Evolutionary conservation across 345 rosid genomes (phyloP).

Genomic region (Brassica rapa): DNA sequence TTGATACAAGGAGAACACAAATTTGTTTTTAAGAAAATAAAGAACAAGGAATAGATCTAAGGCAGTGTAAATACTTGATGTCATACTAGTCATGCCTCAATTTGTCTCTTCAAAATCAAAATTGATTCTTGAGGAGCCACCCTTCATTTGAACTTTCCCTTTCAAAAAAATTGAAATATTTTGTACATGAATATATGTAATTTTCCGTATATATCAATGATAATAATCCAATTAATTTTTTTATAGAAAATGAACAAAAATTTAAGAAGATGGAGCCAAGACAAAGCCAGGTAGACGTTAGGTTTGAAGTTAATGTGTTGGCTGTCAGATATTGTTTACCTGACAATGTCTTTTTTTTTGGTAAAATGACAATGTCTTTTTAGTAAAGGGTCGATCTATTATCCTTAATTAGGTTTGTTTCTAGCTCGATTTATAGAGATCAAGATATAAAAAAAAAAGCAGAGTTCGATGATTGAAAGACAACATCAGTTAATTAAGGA

Average conservation of each 20-base stretch:
- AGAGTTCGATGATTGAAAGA: slow-evolving; percentile 3
- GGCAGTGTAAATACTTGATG: slow-evolving; percentile 39
- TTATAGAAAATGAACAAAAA: slow-evolving; percentile 23
- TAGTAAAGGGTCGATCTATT: slow-evolving; percentile 27
- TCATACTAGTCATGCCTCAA: slow-evolving; percentile 32
- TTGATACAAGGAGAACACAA: background rate
- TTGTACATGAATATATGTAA: background rate
- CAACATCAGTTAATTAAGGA: slow-evolving; percentile 15
- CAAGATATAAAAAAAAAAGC: slow-evolving; percentile 4
- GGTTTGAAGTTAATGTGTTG: slow-evolving; percentile 45
- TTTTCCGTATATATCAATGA: background rate
- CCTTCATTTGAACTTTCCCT: slow-evolving; percentile 35
- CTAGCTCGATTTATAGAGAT: slow-evolving; percentile 17
- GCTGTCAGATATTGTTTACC: slow-evolving; percentile 41
- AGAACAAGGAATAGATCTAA: slow-evolving; percentile 18
- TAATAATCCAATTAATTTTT: slow-evolving; percentile 11
- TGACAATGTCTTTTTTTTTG: slow-evolving; percentile 36
- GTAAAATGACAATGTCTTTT: slow-evolving; percentile 38
- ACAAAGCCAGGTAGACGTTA: slow-evolving; percentile 42
- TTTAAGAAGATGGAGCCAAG: slow-evolving; percentile 41
- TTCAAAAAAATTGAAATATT: slow-evolving; percentile 19
- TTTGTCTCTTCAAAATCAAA: slow-evolving; percentile 42
- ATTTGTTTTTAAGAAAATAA: slow-evolving; percentile 2
- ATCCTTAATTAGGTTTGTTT: slow-evolving; percentile 28
- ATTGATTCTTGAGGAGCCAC: slow-evolving; percentile 32